Evolutionary conservation across 176 grass and related monocot genomes (phyloP), one percentile per base, ranked within the genome.

Genomic region (Juncus effusus): DNA sequence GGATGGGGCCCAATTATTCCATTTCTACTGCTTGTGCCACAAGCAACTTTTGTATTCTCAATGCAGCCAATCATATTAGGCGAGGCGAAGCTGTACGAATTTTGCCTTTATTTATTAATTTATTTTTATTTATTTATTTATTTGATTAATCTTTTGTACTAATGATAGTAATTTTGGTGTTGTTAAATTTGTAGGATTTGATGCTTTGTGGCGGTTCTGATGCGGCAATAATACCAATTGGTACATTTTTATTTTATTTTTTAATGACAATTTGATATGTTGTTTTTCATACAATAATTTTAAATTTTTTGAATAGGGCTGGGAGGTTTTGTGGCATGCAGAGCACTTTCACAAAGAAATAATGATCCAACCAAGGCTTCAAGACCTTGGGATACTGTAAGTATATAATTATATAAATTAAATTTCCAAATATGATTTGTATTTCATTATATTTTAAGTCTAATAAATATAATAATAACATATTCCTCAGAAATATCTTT

Each of bases 161-260:
- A 28, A 28, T 28, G 19, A 28, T 28, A 28, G 19, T 40, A 70
- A 54, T 56, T 40, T 38, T 38, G 41, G 28, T 55, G 50, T 16
- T 69, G 7, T 16, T 70, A 28, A 28, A 28, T 72, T 10, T 99
- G 54, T 58, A 99, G 95, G 86, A 99, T 70, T 63, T 94, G 67
- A 99, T 99, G 95, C 95, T 99, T 67, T 99, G 95, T 64, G 95
- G 95, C 86, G 95, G 95, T 74, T 99, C 95, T 82, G 95, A 99
- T 85, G 85, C 88, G 51, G 85, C 89, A 3, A 73, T 99, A 56
- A 90, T 99, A 73, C 95, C 95, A 49, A 99, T 94, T 66, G 95
- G 95, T 99, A 63, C 7, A 63, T 36, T 28, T 28, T 28, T 28
- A n/a, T 28, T 1, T 28, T 28, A 52, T 38, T 42, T 35, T 60